Evolutionary conservation across 176 grass and related monocot species (phyloP), one percentile per base, ranked within the genome.

Genomic region (Aegilops tauschii): DNA sequence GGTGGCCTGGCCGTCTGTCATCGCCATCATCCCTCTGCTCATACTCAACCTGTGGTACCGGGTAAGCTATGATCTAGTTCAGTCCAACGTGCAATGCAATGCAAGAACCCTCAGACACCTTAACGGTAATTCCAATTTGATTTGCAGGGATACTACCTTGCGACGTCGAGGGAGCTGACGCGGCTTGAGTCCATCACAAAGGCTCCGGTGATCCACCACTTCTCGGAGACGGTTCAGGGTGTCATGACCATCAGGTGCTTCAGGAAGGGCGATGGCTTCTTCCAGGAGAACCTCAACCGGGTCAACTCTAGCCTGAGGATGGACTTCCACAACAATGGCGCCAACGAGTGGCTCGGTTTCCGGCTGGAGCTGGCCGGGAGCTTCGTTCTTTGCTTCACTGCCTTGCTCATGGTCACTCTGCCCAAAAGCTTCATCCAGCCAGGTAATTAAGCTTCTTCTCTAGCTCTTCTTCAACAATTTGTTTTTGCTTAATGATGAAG

Each of bases 261-360:
- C 92, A 82, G 87, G 25, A 99, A 99, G 88, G 87, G 85, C 61
- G 92, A 80, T 0, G 83, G 65, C 49, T 99, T 99, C 86, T 88
- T 65, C 61, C 76, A 83, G 66, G 97, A 99, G 82, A 99, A 99
- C 79, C 29, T 99, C 20, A 83, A 87, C 9, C 81, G 97, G 52
- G 94, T 99, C 20, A 94, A 99, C 82, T 94, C 97, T 8, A 99
- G 97, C 87, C 65, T 99, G 77, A 90, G 90, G 61, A 96, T 99
- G 97, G 97, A 96, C 83, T 99, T 99, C 78, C 92, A 99, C 87
- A 99, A 91, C 89, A 99, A 99, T 73, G 97, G 94, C 20, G 92
- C 97, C 3, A 99, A 96, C 12, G 97, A 99, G 77, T 99, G 97
- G 97, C 92, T 99, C 4, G 97, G 97, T 10, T 91, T 99, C 56